phyloP scores from a whole-genome alignment of 2,329 filamentous ascomycete genomes.

The Cryphonectria parasitica region DNA sequence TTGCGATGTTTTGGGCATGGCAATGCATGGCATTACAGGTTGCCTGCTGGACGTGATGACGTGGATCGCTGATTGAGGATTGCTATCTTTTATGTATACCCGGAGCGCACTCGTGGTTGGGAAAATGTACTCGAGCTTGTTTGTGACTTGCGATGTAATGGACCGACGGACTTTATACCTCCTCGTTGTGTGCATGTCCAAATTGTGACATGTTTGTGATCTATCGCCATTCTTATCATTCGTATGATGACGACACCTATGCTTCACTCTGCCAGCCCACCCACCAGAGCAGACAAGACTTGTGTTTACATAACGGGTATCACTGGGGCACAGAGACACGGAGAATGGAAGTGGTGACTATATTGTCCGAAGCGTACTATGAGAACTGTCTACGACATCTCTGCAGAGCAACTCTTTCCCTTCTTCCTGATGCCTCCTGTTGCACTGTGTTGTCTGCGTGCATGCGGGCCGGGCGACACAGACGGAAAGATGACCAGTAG shows the following conservation, averaged over 20 bases:
- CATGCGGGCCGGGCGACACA: background rate
- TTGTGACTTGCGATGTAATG: slow-evolving; percentile 60
- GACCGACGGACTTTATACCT: slow-evolving; percentile 49
- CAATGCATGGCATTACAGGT: slow-evolving; percentile 13
- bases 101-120: slow-evolving; percentile 41
- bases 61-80: slow-evolving; percentile 67
- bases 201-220: background rate
- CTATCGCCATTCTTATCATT: background rate
- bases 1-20: slow-evolving; percentile 18
- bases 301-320: background rate
- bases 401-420: too few species aligned
- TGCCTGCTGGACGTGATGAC: slow-evolving; percentile 57
- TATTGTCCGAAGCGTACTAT: background rate
- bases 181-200: background rate
- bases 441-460: background rate
- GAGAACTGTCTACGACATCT: too few species aligned
- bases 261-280: background rate
- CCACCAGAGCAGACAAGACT: background rate
- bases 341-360: too few species aligned
- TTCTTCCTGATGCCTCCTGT: background rate
- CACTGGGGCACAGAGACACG: too few species aligned
- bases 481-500: background rate
- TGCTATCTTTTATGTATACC: slow-evolving; percentile 48
- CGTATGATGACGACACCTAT: background rate
- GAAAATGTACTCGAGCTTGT: slow-evolving; percentile 51